Evolutionary conservation across 257 asterid genomes (phyloP).

Genomic region (Cynanchum wilfordii): DNA sequence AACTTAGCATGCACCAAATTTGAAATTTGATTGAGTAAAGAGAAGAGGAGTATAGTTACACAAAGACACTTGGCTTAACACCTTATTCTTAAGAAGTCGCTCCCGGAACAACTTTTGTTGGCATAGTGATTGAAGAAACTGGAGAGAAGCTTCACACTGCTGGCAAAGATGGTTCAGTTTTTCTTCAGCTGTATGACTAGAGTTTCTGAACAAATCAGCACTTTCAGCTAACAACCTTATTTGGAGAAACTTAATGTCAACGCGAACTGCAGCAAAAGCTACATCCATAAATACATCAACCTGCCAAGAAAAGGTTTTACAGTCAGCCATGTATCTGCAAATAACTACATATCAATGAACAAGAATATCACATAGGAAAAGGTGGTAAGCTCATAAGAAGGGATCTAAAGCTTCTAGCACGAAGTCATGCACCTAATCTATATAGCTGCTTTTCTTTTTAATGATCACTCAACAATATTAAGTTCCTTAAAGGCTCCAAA

Average conservation of each 20-base stretch:
- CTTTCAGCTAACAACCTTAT: constrained; percentile 55
- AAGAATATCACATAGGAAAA: not conserved
- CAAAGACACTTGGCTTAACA: constrained; percentile 23
- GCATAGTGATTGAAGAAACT: constrained; percentile 78
- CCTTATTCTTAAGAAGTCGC: constrained; percentile 87
- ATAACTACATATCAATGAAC: not conserved
- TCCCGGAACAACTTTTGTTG: constrained; percentile 86
- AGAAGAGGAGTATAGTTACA: not conserved
- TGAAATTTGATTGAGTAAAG: not conserved
- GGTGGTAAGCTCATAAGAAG: not conserved
- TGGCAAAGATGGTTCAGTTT: constrained; percentile 79
- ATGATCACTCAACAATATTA: constrained; percentile 4
- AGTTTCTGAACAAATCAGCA: constrained; percentile 37
- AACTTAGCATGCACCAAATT: not conserved
- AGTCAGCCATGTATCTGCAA: constrained; percentile 8
- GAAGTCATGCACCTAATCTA: not conserved
- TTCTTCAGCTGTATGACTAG: constrained; percentile 55
- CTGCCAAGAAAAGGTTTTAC: constrained; percentile 50
- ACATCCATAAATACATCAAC: constrained; percentile 84
- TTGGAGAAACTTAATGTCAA: constrained; percentile 67
- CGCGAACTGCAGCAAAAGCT: constrained; percentile 71
- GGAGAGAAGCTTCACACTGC: constrained; percentile 93
- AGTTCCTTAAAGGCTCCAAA: constrained; percentile 9
- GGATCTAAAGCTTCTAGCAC: not conserved
- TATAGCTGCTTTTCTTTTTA: not conserved